These are phyloP conservation scores for Heterobasidion occidentale DNA, from an alignment of 1,284 basidiomycete genomes.

Conservation along the genomic window DNA sequence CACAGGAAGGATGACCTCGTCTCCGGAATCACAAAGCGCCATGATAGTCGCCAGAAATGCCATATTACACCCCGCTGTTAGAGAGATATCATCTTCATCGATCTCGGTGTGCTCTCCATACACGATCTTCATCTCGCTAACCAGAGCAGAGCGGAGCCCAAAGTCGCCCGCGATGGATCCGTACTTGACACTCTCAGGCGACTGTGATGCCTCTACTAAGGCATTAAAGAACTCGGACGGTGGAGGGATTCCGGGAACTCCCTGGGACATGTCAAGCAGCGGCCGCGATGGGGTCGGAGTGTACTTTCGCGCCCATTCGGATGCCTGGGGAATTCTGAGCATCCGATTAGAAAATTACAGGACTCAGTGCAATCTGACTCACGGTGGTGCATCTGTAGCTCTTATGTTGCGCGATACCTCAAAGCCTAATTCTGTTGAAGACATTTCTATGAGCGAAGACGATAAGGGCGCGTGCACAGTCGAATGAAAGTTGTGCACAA, in stretches of 20 bases:
- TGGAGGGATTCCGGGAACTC: constrained; percentile 65
- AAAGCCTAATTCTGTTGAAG: neutral
- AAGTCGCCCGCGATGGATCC: constrained; percentile 61
- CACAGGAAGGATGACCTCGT: constrained; percentile 73
- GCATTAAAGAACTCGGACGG: constrained; percentile 43
- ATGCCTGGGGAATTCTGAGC: constrained; percentile 60
- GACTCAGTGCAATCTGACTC: neutral
- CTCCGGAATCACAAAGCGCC: constrained; percentile 62
- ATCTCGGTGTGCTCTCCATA: constrained; percentile 52
- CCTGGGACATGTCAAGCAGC: constrained; percentile 73
- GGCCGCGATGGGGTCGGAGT: constrained; percentile 33
- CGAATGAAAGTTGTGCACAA: too few species aligned
- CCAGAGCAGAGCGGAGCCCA: constrained; percentile 48
- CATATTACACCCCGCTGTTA: constrained; percentile 66
- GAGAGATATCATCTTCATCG: constrained; percentile 44
- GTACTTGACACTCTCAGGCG: constrained; percentile 36
- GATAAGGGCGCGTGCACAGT: too few species aligned
- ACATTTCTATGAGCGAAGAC: too few species aligned
- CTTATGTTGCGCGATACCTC: neutral
- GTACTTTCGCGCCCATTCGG: constrained; percentile 56
- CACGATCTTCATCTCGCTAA: constrained; percentile 53
- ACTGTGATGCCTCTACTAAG: constrained; percentile 37
- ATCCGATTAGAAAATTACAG: neutral
- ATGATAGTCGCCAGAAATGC: constrained; percentile 62
- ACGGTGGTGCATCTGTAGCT: neutral